Conservation (phyloP, 176 grass and related monocot genomes). For the Oryza officinalis region DNA sequence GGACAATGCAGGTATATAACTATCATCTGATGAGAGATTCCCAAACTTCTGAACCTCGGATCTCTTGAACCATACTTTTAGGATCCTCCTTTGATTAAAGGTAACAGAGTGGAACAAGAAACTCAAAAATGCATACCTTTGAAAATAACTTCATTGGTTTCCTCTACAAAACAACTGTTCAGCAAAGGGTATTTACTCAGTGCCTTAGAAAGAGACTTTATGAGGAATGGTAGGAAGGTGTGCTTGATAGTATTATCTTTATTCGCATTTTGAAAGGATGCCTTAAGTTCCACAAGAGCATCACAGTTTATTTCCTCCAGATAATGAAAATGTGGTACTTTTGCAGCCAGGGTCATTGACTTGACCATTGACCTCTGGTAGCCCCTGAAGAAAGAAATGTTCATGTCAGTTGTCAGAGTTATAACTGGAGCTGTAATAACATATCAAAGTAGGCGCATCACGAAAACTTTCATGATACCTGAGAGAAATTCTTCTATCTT, state of each 20-base stretch:
- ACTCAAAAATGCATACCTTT: constrained; percentile 63
- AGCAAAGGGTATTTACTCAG: constrained; percentile 82
- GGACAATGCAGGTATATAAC: not conserved
- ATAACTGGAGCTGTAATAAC: not conserved
- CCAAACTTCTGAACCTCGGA: not conserved
- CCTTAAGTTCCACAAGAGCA: constrained; percentile 78
- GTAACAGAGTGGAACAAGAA: not conserved
- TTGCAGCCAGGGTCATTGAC: constrained; percentile 88
- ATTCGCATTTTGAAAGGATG: constrained; percentile 69
- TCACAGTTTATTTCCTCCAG: constrained; percentile 94
- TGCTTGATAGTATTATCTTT: constrained; percentile 84
- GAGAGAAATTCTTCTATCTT: constrained; percentile 74
- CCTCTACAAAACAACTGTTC: constrained; percentile 83
- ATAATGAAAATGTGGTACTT: constrained; percentile 95
- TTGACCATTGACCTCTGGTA: constrained; percentile 93
- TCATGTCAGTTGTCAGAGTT: not conserved
- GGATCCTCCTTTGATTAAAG: not conserved
- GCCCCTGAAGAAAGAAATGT: constrained; percentile 61
- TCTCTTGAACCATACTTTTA: too few species aligned
- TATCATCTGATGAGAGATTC: not conserved
- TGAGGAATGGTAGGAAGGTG: constrained; percentile 89
- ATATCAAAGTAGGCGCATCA: not conserved
- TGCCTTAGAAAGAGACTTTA: constrained; percentile 89
- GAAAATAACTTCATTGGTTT: constrained; percentile 72
- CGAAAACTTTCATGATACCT: constrained; percentile 54